Evolutionary conservation across 2,329 filamentous ascomycete genomes (phyloP), one percentile per base, ranked within the genome.

Genomic region (Rugonectria rugulosa): DNA sequence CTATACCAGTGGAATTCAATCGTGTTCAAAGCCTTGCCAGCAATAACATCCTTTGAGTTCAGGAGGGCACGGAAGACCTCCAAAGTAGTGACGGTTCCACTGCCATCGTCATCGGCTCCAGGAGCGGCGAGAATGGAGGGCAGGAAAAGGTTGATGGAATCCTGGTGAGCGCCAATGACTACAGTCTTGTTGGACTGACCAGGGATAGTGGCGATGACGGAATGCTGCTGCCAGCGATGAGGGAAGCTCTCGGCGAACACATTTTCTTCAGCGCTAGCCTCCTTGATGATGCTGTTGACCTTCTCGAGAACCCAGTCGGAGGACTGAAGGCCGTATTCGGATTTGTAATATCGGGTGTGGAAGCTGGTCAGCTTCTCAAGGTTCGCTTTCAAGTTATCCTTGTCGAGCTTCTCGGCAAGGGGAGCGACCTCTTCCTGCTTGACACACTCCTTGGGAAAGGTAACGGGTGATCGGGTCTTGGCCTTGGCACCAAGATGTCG

Each of bases 1-100:
- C 54, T 57, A 12, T 96, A 97, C 92, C 92, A 97, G 76, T 97
- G 93, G 74, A 98, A 98, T 77, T 98, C 94, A 64, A 99, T 81
- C 1, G 92, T 96, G 77, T 97, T 97, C 56, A 85, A 75, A 4
- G 87, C 88, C 62, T 91, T 85, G 60, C 92, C 92, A 45, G 82
- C 77, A 31, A 88, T 75, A 56, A 97, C 82, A 46, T 87, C 83
- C 59, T 88, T 76, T n/a, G 88, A 88, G 63, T 84, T 83, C 52
- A 97, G 82, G 7, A 98, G 81, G 37, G 91, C 88, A 29, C 92
- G 86, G 69, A 99, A 84, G 3, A 92, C 91, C 76, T 99, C 94
- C 48, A 98, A 85, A 64, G 97, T 98, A 9, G 94, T 98, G 17
- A 98, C 92, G 2, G 92, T 95, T 53, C 92, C 92, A 64, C 89